A percentile compares a stretch with the other conserved stretches of the same genome.
phyloP scores from a whole-genome alignment of 257 asterid genomes.

The Pogostemon cablin region DNA sequence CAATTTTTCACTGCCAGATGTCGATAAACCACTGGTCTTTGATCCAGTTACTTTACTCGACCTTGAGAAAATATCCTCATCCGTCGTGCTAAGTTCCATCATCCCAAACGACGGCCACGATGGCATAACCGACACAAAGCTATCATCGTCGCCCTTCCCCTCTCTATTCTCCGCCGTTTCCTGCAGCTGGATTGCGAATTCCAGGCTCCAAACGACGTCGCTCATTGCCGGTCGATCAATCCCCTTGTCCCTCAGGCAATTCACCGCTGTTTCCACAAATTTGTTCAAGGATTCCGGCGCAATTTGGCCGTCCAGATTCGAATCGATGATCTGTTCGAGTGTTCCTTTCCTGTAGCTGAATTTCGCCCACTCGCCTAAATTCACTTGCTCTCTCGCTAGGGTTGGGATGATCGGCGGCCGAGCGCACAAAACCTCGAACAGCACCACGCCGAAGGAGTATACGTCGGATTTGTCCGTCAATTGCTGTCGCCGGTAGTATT shows the following conservation, averaged over 20 bases:
- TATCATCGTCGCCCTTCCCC: not conserved
- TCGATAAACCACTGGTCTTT: conserved; percentile 25
- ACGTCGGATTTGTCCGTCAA: conserved; percentile 50
- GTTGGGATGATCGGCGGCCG: conserved; percentile 40
- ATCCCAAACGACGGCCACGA: not conserved
- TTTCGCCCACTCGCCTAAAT: conserved; percentile 51
- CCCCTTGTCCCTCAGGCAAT: conserved; percentile 50
- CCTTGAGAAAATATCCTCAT: conserved; percentile 36
- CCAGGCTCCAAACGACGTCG: conserved; percentile 66
- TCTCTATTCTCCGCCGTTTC: conserved; percentile 42
- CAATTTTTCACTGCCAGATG: conserved; percentile 5
- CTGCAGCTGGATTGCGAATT: conserved; percentile 57
- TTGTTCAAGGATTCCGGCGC: conserved; percentile 43
- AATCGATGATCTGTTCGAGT: conserved; percentile 41
- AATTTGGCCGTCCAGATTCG: conserved; percentile 42
- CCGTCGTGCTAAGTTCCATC: conserved; percentile 23
- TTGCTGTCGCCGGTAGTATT: conserved; percentile 46
- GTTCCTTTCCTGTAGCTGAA: conserved; percentile 35
- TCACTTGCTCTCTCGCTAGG: conserved; percentile 48
- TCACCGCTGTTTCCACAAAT: conserved; percentile 44
- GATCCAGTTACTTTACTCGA: conserved; percentile 1
- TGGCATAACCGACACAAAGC: not conserved
- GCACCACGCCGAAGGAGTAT: conserved; percentile 47
- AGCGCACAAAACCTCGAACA: conserved; percentile 44
- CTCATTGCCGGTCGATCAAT: conserved; percentile 54